Evolutionary conservation across 257 asterid genomes (phyloP), one percentile per base, ranked within the genome.

Genomic region (Rubia yunnanensis): DNA sequence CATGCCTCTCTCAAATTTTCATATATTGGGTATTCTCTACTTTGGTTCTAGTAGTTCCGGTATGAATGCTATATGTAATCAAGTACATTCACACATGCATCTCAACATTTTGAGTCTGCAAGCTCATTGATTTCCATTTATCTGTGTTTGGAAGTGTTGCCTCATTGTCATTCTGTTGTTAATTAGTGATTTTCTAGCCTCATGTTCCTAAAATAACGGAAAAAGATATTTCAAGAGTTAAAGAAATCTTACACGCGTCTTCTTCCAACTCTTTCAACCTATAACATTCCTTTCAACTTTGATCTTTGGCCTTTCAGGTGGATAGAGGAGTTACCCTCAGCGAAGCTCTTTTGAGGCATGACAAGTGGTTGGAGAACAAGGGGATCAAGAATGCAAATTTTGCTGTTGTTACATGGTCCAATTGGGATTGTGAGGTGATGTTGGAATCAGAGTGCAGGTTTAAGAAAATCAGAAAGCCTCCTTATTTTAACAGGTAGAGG

Each of bases 401-500:
- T 77, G 94, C 87, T 68, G 89, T 91, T 48, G 98, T 91, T 52
- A 91, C 98, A 24, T 91, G 98, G 98, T 85, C 94, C 60, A 74
- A 85, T 80, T 88, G 98, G 98, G 98, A 91, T 75, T 91, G 98
- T 78, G 83, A 79, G 70, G 96, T 86, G 80, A 88, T 91, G 95
- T 79, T 91, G 89, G 98, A 91, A 72, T 91, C 96, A 7, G 98
- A 91, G 65, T 91, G 98, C 69, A 83, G 90, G 59, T 85, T 68
- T 83, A 88, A 91, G 73, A 86, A 83, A 68, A 82, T 91, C 35
- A 78, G 81, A 31, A 91, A 91, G 79, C 98, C 98, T 62, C 86
- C 88, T 15, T 91, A 91, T 74, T 91, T 91, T 85, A 86, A 88
- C 79, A 78, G 84, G 94, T 87, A 83, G 27, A n/a, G 13, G 28